A percentile compares a stretch with the other conserved stretches of the same genome.
These are phyloP conservation scores for Rhizopogon sp. DNA, from an alignment of 768 basidiomycete genomes.

Conservation along the genomic window DNA sequence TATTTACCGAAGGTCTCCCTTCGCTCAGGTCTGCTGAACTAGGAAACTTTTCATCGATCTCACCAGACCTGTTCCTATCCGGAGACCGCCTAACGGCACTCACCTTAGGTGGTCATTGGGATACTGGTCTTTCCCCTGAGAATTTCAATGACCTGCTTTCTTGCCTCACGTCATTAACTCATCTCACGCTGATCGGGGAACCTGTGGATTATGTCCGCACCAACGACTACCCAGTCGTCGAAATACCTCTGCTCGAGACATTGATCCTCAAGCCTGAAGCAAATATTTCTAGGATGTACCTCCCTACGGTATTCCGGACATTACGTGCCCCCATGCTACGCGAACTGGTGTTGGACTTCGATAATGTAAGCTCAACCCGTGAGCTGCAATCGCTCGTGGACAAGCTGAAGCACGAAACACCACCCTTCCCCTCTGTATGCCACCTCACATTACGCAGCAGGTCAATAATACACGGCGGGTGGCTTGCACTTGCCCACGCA, in stretches of 20 bases:
- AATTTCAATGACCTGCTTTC: constrained; percentile 19
- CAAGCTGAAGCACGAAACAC: constrained; percentile 20
- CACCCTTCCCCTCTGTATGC: constrained; percentile 20
- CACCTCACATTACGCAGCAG: constrained; percentile 17
- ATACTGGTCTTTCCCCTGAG: constrained; percentile 14
- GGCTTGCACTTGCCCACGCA: constrained; percentile 15
- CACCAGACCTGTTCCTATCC: not conserved
- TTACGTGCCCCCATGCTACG: constrained; percentile 19
- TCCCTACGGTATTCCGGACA: constrained; percentile 18
- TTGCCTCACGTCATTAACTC: constrained; percentile 15
- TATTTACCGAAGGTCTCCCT: constrained; percentile 1
- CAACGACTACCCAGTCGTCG: constrained; percentile 3
- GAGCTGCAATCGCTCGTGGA: constrained; percentile 25
- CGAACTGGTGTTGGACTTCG: constrained; percentile 22
- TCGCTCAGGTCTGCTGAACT: not conserved
- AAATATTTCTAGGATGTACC: constrained; percentile 23
- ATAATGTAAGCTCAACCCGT: constrained; percentile 17
- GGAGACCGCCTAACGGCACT: constrained; percentile 16
- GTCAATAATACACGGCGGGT: constrained; percentile 19
- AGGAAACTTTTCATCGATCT: not conserved
- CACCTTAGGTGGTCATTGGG: constrained; percentile 18
- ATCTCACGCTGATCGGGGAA: constrained; percentile 20
- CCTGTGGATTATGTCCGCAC: constrained; percentile 22
- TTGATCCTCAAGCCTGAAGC: constrained; percentile 19
- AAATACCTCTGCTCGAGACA: constrained; percentile 15